These are phyloP conservation scores for Aspergillus sp. DNA, from an alignment of 2,329 filamentous ascomycete genomes.

Conservation along the genomic window DNA sequence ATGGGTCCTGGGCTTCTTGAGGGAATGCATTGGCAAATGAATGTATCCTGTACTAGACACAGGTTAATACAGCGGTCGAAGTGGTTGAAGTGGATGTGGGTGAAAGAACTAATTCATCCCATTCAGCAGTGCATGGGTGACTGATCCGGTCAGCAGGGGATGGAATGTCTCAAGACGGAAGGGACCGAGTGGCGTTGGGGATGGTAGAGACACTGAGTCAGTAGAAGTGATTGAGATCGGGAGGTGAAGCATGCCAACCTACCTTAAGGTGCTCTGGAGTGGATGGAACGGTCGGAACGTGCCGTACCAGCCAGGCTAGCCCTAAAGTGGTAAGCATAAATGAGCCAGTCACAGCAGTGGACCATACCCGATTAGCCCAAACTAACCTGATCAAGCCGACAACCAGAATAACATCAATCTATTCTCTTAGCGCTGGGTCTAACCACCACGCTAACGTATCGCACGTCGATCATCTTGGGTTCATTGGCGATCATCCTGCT, in stretches of 20 bases:
- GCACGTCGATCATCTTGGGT: constrained; percentile 18
- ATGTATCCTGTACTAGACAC: background rate
- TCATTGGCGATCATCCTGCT: constrained; percentile 13
- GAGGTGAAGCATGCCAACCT: background rate
- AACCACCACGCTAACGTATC: constrained; percentile 16
- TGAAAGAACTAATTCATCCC: background rate
- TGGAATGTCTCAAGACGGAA: background rate
- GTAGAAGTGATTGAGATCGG: background rate
- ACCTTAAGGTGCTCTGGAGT: background rate
- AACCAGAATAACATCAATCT: background rate
- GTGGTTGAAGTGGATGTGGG: background rate
- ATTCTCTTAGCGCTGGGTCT: background rate
- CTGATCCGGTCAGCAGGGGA: background rate
- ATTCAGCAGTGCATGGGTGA: background rate
- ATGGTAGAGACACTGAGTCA: background rate
- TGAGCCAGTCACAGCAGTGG: constrained; percentile 4
- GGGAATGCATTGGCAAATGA: no score
- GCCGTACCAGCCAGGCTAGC: constrained; percentile 3
- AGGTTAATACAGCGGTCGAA: background rate
- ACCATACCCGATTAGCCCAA: background rate
- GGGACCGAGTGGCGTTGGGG: background rate
- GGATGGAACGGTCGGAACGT: constrained; percentile 14
- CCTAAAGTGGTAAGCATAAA: background rate
- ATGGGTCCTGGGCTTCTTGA: no score
- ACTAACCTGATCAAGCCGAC: background rate